Conservation (phyloP, 23 red algal genomes). For the Gracilariopsis chorda region DNA sequence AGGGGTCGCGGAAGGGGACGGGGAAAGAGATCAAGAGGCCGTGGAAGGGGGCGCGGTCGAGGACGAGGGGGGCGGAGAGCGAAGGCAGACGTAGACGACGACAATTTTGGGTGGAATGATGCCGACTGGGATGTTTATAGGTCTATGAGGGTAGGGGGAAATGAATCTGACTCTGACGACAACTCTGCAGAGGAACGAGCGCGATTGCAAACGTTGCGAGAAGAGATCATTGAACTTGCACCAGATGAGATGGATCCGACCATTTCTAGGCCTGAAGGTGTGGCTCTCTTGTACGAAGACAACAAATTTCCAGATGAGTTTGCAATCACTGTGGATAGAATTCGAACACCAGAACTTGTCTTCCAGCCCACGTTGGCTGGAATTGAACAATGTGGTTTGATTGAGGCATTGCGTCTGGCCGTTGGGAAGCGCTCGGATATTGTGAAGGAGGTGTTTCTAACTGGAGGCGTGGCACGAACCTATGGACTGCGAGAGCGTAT, state of each 20-base stretch:
- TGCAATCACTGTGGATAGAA: slow-evolving; percentile 55
- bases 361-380: slow-evolving; percentile 75
- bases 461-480: slow-evolving; percentile 47
- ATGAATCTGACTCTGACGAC: slow-evolving; percentile 55
- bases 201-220: slow-evolving; percentile 41
- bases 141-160: slow-evolving; percentile 54
- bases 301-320: slow-evolving; percentile 42
- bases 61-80: slow-evolving; percentile 23
- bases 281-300: slow-evolving; percentile 56
- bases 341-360: slow-evolving; percentile 57
- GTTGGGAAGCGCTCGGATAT: background rate
- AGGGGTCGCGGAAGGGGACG: slow-evolving; percentile 16
- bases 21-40: background rate
- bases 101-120: slow-evolving; percentile 79
- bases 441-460: slow-evolving; percentile 76
- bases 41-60: slow-evolving; percentile 30
- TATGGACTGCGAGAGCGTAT: slow-evolving; percentile 48
- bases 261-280: slow-evolving; percentile 33
- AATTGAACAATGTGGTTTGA: slow-evolving; percentile 73
- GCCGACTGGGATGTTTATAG: slow-evolving; percentile 83
- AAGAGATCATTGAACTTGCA: slow-evolving; percentile 67
- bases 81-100: slow-evolving; percentile 40
- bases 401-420: slow-evolving; percentile 49
- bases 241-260: slow-evolving; percentile 60
- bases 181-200: slow-evolving; percentile 52